These are phyloP conservation scores for Xylaria arbuscula DNA, from an alignment of 2,329 filamentous ascomycete genomes.

Conservation along the genomic window DNA sequence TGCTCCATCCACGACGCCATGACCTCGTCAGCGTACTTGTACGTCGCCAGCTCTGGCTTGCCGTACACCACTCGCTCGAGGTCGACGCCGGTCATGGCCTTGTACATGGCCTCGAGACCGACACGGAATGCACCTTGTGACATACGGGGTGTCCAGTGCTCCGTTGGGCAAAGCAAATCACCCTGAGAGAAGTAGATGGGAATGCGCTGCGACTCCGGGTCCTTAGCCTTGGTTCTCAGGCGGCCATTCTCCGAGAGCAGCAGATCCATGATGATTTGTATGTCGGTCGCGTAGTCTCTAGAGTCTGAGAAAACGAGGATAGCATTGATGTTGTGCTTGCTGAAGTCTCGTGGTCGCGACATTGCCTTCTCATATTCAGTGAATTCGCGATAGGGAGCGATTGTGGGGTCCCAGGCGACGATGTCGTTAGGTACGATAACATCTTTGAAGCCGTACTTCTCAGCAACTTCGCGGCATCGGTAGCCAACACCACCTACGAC, in stretches of 20 bases:
- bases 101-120: constrained; percentile 78
- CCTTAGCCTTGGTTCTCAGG: constrained; percentile 72
- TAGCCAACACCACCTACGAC: constrained; percentile 81
- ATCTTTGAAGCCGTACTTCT: constrained; percentile 79
- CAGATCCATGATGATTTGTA: constrained; percentile 81
- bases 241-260: constrained; percentile 75
- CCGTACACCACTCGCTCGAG: constrained; percentile 81
- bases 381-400: constrained; percentile 76
- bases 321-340: constrained; percentile 76
- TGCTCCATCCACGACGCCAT: constrained; percentile 79
- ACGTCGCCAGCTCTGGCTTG: constrained; percentile 79
- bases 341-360: constrained; percentile 77
- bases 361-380: constrained; percentile 74
- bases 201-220: constrained; percentile 73
- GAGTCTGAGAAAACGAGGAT: constrained; percentile 81
- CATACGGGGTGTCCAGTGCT: constrained; percentile 74
- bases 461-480: constrained; percentile 77
- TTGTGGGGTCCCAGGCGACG: constrained; percentile 73
- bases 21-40: constrained; percentile 81
- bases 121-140: constrained; percentile 82
- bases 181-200: constrained; percentile 74
- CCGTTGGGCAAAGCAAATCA: constrained; percentile 67
- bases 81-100: constrained; percentile 74
- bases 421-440: constrained; percentile 80
- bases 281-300: constrained; percentile 78